Base-by-base conservation (phyloP, 768 basidiomycete species). In the Suillus subalutaceus region DNA sequence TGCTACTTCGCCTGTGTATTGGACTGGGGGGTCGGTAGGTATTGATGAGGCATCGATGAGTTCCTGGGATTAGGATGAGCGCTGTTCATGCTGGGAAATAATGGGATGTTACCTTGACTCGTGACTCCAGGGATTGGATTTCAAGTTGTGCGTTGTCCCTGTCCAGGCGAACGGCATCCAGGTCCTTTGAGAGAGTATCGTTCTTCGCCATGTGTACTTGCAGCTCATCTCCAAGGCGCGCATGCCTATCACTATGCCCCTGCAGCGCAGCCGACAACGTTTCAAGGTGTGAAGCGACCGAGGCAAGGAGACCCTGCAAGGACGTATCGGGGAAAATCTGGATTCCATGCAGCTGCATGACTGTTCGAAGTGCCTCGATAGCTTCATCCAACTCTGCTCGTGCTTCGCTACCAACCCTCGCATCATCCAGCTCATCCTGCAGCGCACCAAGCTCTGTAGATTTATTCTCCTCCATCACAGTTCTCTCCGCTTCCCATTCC, bases 291-390 rank as follows among this genome's bases (percentile, higher is more conserved):
- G 79, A 71, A 1, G 79, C 80, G 46, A 90, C 73, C 18, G 87
- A 82, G 15, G 77, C 72, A 63, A 88, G 69, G 2, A 89, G 73
- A 58, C 81, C 84, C 57, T 81, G 79, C 43, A 89, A 65, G 26
- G 87, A 84, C 26, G 78, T 67, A 65, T 89, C 86, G 62, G 82
- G 78, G 18, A 85, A 82, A 16, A 69, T 63, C 26, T 87, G 75
- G 69, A 93, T 82, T 18, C 81, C 82, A 71, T 90, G 85, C 43
- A 80, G 80, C 69, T 84, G 84, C 66, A 90, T 81, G 68, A 93
- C 76, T 6, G 67, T 72, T 59, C 82, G 83, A 40, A 93, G 71
- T 16, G 81, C 77, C 6, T 79, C 79, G 12, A 84, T 72, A 10
- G 84, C 84, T 2, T 81, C 78, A 57, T 87, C 84, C 30, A 91